Evolutionary conservation across 192 early-diverging fungal species (phyloP).

Genomic region (Paraglomus brasilianum): DNA sequence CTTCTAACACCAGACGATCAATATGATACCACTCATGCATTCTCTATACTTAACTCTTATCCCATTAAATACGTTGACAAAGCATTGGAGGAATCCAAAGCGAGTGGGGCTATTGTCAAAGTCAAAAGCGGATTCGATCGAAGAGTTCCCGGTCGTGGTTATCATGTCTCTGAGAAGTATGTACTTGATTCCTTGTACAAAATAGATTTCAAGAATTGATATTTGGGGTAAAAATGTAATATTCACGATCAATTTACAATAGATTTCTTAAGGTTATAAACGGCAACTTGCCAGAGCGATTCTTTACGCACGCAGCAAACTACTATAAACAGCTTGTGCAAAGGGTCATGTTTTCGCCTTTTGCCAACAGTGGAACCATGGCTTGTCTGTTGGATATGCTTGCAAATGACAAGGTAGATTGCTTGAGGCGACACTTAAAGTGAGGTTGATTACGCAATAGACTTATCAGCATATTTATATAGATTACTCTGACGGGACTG

Average conservation of each 20-base stretch:
- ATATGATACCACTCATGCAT: conserved; percentile 31
- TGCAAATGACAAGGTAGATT: conserved; percentile 24
- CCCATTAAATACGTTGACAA: conserved; percentile 15
- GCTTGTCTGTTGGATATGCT: conserved; percentile 35
- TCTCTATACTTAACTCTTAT: conserved; percentile 30
- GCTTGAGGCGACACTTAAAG: not conserved
- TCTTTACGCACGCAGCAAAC: conserved; percentile 29
- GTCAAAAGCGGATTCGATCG: conserved; percentile 29
- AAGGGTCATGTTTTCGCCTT: conserved; percentile 10
- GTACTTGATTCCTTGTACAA: not conserved
- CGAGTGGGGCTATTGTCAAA: conserved; percentile 31
- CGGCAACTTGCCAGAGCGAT: conserved; percentile 28
- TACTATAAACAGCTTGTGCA: conserved; percentile 17
- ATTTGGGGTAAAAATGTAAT: not conserved
- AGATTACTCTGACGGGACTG: not conserved
- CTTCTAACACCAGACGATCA: conserved; percentile 36
- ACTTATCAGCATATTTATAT: too few species aligned
- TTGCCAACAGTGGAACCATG: conserved; percentile 31
- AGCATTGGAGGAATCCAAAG: conserved; percentile 13
- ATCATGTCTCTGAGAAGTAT: conserved; percentile 34
- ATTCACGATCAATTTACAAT: not conserved
- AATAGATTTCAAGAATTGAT: too few species aligned
- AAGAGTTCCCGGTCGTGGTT: conserved; percentile 32
- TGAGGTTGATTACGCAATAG: not conserved
- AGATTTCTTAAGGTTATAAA: conserved; percentile 30